Conservation (phyloP, 2,329 filamentous ascomycete genomes). For the Penicillium sp. region DNA sequence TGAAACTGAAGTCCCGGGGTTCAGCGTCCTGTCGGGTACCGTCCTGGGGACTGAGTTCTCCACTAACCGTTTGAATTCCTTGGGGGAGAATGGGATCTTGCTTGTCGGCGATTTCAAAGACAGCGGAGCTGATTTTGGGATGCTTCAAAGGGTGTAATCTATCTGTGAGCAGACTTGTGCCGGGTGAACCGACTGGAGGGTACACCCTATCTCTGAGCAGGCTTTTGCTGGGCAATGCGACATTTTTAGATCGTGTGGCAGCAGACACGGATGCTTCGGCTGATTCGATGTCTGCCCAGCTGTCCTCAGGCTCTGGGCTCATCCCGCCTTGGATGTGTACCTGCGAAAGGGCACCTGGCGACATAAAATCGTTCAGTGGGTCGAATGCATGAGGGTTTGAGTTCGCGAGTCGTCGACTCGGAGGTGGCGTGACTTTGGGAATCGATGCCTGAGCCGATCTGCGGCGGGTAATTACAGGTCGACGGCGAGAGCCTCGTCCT, state of each 20-base stretch:
- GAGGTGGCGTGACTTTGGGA: conserved; percentile 64
- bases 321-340: not conserved
- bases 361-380: not conserved
- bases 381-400: not conserved
- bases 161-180: not conserved
- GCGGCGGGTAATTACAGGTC: conserved; percentile 31
- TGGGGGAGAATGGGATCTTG: conserved; percentile 9
- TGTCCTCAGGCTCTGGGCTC: not conserved
- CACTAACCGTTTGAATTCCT: conserved; percentile 15
- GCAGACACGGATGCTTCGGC: not conserved
- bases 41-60: not conserved
- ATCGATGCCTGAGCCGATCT: conserved; percentile 34
- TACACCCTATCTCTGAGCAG: not conserved
- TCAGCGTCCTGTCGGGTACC: conserved; percentile 3
- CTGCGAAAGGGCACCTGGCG: conserved; percentile 2
- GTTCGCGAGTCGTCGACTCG: conserved; percentile 45
- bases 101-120: conserved; percentile 1
- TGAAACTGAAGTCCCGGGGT: conserved; percentile 6
- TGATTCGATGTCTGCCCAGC: not conserved
- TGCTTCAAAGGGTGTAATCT: not conserved
- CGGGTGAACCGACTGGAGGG: not conserved
- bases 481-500: conserved; percentile 25
- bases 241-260: not conserved
- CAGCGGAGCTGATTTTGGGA: conserved; percentile 45
- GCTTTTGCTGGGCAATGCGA: not conserved